Evolutionary conservation across 768 basidiomycete genomes (phyloP).

Genomic region (Panaeolus cyanescens): DNA sequence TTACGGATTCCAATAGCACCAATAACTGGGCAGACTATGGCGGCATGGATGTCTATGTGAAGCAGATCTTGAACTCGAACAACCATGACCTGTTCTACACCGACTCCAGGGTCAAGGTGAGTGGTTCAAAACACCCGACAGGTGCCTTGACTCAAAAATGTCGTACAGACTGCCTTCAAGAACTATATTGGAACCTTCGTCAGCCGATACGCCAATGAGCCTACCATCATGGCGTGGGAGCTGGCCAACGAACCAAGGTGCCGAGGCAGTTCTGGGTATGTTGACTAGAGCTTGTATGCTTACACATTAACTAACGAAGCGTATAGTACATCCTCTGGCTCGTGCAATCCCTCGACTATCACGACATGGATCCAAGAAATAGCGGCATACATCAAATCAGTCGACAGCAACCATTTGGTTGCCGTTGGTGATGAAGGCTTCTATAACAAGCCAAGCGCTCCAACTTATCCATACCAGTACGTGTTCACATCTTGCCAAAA

Average conservation of each 20-base stretch:
- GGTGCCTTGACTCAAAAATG: no score
- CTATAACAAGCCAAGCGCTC: constrained; percentile 29
- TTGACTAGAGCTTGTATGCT: neutral
- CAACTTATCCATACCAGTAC: neutral
- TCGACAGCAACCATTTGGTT: constrained; percentile 58
- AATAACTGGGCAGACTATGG: constrained; percentile 59
- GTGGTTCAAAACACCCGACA: neutral
- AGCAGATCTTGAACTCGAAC: constrained; percentile 35
- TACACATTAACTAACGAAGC: neutral
- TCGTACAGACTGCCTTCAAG: constrained; percentile 43
- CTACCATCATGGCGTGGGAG: constrained; percentile 51
- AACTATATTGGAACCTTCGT: constrained; percentile 53
- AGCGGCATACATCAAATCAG: constrained; percentile 58
- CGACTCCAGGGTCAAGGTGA: constrained; percentile 46
- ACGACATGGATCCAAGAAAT: constrained; percentile 49
- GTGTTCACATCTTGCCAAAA: no score
- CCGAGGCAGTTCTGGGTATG: constrained; percentile 41
- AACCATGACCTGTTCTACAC: constrained; percentile 62
- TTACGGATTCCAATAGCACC: constrained; percentile 31
- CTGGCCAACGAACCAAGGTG: constrained; percentile 49
- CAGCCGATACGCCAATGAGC: constrained; percentile 53
- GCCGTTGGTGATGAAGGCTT: constrained; percentile 60
- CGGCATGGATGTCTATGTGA: constrained; percentile 61
- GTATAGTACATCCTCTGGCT: constrained; percentile 28
- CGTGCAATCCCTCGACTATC: constrained; percentile 49